Evolutionary conservation across 257 asterid genomes (phyloP).

Genomic region (Solanum rostratum): DNA sequence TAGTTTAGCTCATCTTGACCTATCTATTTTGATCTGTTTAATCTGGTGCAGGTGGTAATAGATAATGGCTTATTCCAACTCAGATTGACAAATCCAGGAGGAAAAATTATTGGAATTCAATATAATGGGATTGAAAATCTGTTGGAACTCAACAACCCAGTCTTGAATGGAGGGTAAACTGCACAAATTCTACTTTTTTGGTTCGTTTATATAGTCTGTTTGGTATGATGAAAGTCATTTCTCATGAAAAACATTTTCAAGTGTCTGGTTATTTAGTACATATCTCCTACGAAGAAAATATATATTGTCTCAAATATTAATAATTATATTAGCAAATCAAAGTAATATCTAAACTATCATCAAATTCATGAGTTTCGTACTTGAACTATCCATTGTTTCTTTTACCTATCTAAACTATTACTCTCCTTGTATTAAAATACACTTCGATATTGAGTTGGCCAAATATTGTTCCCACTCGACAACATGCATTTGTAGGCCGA

Average conservation of each 20-base stretch:
- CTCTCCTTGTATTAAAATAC: background rate
- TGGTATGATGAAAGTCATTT: background rate
- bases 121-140: constrained; percentile 38
- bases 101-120: constrained; percentile 22
- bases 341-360: no score
- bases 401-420: background rate
- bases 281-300: background rate
- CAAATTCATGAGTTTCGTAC: background rate
- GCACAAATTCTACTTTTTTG: background rate
- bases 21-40: background rate
- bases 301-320: background rate
- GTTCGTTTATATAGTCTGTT: background rate
- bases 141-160: constrained; percentile 33
- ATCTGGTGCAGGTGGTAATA: constrained; percentile 27
- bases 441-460: background rate
- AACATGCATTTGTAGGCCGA: background rate
- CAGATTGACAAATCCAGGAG: constrained; percentile 38
- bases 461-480: background rate
- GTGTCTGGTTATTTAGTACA: background rate
- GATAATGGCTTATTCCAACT: constrained; percentile 42
- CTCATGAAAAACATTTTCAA: background rate
- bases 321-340: background rate
- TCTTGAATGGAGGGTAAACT: constrained; percentile 42
- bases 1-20: background rate
- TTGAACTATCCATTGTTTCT: background rate